A percentile compares a stretch with the other conserved stretches of the same genome.
phyloP scores from a whole-genome alignment of 2,329 filamentous ascomycete genomes.

The Fusarium algeriense region DNA sequence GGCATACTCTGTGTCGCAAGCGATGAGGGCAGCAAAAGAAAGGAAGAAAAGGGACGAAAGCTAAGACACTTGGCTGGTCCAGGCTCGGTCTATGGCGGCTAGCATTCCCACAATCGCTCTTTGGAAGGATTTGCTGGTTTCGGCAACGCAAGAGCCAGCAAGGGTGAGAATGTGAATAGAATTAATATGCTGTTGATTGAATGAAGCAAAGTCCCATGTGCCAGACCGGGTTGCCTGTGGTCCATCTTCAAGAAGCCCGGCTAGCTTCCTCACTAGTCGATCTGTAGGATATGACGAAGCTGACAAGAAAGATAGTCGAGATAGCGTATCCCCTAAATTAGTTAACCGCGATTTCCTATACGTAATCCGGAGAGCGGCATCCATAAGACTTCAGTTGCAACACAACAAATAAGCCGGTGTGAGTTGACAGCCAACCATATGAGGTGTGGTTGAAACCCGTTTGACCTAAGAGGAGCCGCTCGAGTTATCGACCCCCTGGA shows the following conservation, averaged over 20 bases:
- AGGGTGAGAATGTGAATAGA: not conserved
- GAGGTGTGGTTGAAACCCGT: not conserved
- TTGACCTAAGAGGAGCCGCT: conserved; percentile 14
- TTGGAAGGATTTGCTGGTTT: not conserved
- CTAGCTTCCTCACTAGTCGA: conserved; percentile 3
- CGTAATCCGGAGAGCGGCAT: not conserved
- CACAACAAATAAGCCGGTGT: not conserved
- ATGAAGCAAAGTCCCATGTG: not conserved
- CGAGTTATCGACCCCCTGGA: conserved; percentile 29
- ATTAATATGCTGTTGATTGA: conserved; percentile 7
- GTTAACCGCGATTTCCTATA: not conserved
- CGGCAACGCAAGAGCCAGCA: conserved; percentile 10
- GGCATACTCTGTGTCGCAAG: not conserved
- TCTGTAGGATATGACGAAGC: conserved; percentile 7
- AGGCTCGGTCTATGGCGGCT: conserved; percentile 8
- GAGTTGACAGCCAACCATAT: conserved; percentile 1
- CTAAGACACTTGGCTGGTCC: conserved; percentile 15
- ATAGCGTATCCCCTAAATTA: conserved; percentile 1
- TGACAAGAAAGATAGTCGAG: conserved; percentile 3
- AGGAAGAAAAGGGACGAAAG: not conserved
- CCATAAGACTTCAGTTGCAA: not conserved
- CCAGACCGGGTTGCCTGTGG: not conserved
- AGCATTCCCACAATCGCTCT: not conserved
- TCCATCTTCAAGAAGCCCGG: not conserved
- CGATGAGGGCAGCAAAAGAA: not conserved